A percentile compares a stretch with the other conserved stretches of the same genome.
Conservation (phyloP, 345 rosid species). For the Heritiera fomes region DNA sequence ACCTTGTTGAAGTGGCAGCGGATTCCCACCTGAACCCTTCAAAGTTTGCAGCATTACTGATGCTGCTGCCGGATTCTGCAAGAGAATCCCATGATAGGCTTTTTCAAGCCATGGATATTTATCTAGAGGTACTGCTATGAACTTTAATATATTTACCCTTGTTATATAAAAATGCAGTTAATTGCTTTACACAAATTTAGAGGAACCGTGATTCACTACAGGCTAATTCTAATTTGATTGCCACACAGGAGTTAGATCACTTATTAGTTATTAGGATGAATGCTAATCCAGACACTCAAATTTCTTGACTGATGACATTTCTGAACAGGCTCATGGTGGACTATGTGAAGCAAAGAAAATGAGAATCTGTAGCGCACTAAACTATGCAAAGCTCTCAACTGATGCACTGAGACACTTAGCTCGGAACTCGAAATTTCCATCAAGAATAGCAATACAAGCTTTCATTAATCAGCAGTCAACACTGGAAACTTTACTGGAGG, state of each 20-base stretch:
- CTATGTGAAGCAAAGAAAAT: conserved; percentile 38
- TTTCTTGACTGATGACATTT: background rate
- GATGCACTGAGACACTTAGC: conserved; percentile 34
- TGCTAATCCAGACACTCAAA: background rate
- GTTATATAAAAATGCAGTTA: background rate
- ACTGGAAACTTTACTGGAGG: conserved; percentile 9
- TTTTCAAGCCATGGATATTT: conserved; percentile 53
- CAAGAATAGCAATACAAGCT: conserved; percentile 32
- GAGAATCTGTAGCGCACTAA: conserved; percentile 37
- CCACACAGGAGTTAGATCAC: background rate
- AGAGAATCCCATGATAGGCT: conserved; percentile 43
- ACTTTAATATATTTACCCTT: background rate
- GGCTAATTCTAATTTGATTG: background rate
- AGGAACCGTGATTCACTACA: background rate
- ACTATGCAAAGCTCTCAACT: conserved; percentile 47
- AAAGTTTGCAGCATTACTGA: conserved; percentile 40
- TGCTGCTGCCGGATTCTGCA: conserved; percentile 44
- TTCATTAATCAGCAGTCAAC: conserved; percentile 34
- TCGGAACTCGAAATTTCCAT: conserved; percentile 43
- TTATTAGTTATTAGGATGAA: background rate
- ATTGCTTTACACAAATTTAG: background rate
- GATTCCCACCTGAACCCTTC: conserved; percentile 40
- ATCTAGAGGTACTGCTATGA: conserved; percentile 42
- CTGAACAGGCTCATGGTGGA: conserved; percentile 43
- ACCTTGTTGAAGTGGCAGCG: conserved; percentile 51